These are phyloP conservation scores for Russula abietina DNA, from an alignment of 768 basidiomycete species.

Conservation along the genomic window DNA sequence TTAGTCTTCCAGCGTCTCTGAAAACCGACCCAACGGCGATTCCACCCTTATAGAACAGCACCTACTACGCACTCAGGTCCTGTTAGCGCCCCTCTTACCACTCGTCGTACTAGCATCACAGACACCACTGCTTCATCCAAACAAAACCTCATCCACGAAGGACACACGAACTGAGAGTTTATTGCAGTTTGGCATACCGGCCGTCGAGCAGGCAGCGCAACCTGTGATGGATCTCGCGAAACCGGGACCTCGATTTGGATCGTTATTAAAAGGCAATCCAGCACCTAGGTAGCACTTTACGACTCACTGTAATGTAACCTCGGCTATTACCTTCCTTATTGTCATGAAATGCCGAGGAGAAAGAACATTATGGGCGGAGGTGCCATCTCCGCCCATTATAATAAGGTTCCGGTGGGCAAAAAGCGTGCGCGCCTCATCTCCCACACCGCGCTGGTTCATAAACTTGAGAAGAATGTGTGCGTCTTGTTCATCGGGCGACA, in stretches of 20 bases:
- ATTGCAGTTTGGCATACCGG: slow-evolving; percentile 48
- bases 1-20: background rate
- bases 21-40: slow-evolving; percentile 8
- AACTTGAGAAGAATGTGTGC: too few species aligned
- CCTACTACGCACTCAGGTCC: slow-evolving; percentile 52
- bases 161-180: slow-evolving; percentile 39
- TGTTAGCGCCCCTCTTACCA: slow-evolving; percentile 57
- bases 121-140: background rate
- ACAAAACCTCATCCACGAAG: slow-evolving; percentile 23
- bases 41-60: slow-evolving; percentile 33
- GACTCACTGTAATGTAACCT: slow-evolving; percentile 9
- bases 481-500: too few species aligned
- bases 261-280: slow-evolving; percentile 56
- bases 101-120: slow-evolving; percentile 20
- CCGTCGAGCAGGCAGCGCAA: slow-evolving; percentile 48
- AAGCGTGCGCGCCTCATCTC: too few species aligned
- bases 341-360: background rate
- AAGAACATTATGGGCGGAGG: background rate
- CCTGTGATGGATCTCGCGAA: slow-evolving; percentile 60
- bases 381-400: background rate
- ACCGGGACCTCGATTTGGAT: slow-evolving; percentile 67
- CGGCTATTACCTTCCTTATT: background rate
- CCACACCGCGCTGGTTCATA: too few species aligned
- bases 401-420: too few species aligned
- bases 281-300: slow-evolving; percentile 24